A percentile compares a stretch with the other conserved stretches of the same genome.
Conservation (phyloP, 2,329 filamentous ascomycete genomes). For the Aureobasidium zeae region DNA sequence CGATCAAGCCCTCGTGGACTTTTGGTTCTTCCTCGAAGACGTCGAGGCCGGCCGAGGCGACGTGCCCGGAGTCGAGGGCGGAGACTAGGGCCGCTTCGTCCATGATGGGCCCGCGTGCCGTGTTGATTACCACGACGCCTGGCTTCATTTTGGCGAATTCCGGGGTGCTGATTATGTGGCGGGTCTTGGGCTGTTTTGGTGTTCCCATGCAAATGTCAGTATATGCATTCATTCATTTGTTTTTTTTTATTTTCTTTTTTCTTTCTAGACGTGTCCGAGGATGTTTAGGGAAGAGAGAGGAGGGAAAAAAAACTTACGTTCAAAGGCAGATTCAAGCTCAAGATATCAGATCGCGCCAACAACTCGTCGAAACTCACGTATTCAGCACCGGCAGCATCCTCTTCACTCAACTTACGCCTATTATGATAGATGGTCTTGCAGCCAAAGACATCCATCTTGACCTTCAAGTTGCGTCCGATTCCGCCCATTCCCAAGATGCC, state of each 20-base stretch:
- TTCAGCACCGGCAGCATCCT: conserved; percentile 48
- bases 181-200: conserved; percentile 42
- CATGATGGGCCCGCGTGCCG: conserved; percentile 71
- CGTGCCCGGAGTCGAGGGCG: conserved; percentile 60
- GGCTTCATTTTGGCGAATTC: conserved; percentile 72
- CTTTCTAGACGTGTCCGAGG: no score
- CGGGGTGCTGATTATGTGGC: conserved; percentile 61
- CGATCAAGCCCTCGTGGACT: conserved; percentile 61
- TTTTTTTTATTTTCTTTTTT: no score
- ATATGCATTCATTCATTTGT: background rate
- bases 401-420: conserved; percentile 49
- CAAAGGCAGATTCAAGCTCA: conserved; percentile 71
- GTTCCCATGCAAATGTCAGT: background rate
- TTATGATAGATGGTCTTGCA: conserved; percentile 72
- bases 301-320: conserved; percentile 53
- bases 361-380: conserved; percentile 68
- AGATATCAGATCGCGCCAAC: conserved; percentile 59
- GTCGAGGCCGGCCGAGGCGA: conserved; percentile 64
- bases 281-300: no score
- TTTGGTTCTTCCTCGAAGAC: conserved; percentile 76
- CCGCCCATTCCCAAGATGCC: conserved; percentile 82
- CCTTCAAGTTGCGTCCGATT: conserved; percentile 68
- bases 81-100: conserved; percentile 71
- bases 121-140: conserved; percentile 71
- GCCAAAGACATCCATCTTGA: conserved; percentile 64